Percentiles rank a stretch among this genome's conserved stretches.
These are phyloP conservation scores for Syzygium aromaticum DNA, from an alignment of 345 rosid genomes.

Conservation along the genomic window DNA sequence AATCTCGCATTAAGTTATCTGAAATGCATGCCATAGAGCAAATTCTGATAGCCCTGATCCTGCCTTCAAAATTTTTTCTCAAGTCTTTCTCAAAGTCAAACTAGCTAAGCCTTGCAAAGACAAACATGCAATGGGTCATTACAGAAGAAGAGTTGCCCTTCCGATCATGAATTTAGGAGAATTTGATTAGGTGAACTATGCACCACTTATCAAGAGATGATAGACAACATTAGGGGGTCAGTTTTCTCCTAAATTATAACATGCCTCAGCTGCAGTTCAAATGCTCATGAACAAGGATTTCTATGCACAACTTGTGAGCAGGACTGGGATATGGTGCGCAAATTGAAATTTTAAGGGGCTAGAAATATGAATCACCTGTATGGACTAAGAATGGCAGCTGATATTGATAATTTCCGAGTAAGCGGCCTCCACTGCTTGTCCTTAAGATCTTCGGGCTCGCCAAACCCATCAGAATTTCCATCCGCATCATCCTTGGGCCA, in stretches of 20 bases:
- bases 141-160: background rate
- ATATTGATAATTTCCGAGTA: slow-evolving; percentile 26
- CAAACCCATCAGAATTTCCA: slow-evolving; percentile 4
- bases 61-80: background rate
- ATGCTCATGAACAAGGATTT: background rate
- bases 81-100: background rate
- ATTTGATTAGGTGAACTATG: too few relatives aligned
- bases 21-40: background rate
- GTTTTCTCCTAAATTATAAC: background rate
- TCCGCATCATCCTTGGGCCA: slow-evolving; percentile 29
- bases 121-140: background rate
- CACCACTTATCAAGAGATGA: background rate
- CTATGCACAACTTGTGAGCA: background rate
- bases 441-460: slow-evolving; percentile 1
- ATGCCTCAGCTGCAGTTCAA: background rate
- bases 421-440: slow-evolving; percentile 52
- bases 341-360: background rate
- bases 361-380: slow-evolving; percentile 28
- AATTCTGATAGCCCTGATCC: background rate
- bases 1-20: background rate
- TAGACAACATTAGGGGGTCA: background rate
- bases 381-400: slow-evolving; percentile 36
- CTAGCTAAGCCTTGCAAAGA: background rate
- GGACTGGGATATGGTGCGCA: background rate
- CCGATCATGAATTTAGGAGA: too few relatives aligned